Evolutionary conservation across 805 yeast genomes (phyloP).

Genomic region (Saccharomycodes ludwigii): DNA sequence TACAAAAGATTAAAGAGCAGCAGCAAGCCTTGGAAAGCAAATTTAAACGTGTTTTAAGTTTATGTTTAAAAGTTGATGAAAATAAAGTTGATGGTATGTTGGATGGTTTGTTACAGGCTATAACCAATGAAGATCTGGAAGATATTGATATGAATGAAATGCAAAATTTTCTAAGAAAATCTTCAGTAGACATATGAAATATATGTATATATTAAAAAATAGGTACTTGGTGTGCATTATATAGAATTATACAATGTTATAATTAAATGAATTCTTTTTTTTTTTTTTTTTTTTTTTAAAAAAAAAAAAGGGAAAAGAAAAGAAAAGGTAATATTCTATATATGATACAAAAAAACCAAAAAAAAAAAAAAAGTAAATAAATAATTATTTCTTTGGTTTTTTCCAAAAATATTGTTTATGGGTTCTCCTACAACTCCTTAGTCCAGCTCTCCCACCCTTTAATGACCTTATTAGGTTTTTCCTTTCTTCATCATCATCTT

Average conservation of each 20-base stretch:
- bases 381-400: constrained; percentile 25
- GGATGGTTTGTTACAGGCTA: constrained; percentile 80
- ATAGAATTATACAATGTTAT: too few relatives aligned
- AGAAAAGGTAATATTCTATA: neutral
- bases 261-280: neutral
- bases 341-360: neutral
- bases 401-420: constrained; percentile 66
- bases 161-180: constrained; percentile 39
- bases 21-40: constrained; percentile 54
- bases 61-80: constrained; percentile 82
- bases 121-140: constrained; percentile 67
- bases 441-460: constrained; percentile 65
- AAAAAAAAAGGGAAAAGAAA: neutral
- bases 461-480: constrained; percentile 56
- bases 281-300: neutral
- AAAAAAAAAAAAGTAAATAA: neutral
- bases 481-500: constrained; percentile 63
- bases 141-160: constrained; percentile 43
- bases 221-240: too few relatives aligned
- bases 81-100: constrained; percentile 68
- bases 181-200: too few relatives aligned
- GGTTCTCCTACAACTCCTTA: constrained; percentile 82
- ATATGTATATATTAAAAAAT: too few relatives aligned
- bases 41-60: constrained; percentile 76
- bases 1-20: constrained; percentile 39